Base-by-base conservation (phyloP, 2,329 filamentous ascomycete genomes). In the Ampelomyces quisqualis region DNA sequence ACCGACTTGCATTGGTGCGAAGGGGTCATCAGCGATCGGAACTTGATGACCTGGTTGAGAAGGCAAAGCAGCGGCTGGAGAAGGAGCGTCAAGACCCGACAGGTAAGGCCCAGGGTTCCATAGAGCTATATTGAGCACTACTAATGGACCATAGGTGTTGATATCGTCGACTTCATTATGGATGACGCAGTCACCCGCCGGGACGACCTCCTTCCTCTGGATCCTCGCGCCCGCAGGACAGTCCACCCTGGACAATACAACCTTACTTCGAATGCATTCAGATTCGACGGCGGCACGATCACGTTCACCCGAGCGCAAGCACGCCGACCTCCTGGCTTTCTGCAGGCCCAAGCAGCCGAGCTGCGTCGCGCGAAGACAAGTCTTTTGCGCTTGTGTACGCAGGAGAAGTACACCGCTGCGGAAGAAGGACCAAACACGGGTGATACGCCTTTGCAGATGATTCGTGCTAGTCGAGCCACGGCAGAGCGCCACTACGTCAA, bases 101-200 rank as follows among this genome's bases (percentile, higher is more conserved):
- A 30, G 53, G 53, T 38, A 37, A 45, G 45, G 2, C 11, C 3
- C 7, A 19, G 15, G 21, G n/a, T n/a, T n/a, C 9, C 10, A 9
- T 35, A 24, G 2, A 18, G 7, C 19, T 38, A 17, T 31, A 4
- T n/a, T 20, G 7, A 28, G 5, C 14, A 31, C 14, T 9, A 9
- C 3, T 19, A 5, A 31, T 11, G 18, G 29, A 31, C 29, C 29
- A 20, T 10, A 45, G 55, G 54, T 22, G 34, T 51, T 2, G 59
- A 64, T 11, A 55, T 64, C 24, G 60, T 64, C 4, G 51, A 62
- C 31, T 33, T 64, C 34, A 39, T 64, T 19, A 58, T 62, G 59
- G 43, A 53, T 13, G 47, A 53, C n/a, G 42, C 43, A 3, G 23
- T 33, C 2, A n/a, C 6, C 7, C 28, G 17, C 8, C 22, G 24